These are phyloP conservation scores for Ampelocalamus luodianensis DNA, from an alignment of 176 grass and related monocot genomes.

Conservation along the genomic window DNA sequence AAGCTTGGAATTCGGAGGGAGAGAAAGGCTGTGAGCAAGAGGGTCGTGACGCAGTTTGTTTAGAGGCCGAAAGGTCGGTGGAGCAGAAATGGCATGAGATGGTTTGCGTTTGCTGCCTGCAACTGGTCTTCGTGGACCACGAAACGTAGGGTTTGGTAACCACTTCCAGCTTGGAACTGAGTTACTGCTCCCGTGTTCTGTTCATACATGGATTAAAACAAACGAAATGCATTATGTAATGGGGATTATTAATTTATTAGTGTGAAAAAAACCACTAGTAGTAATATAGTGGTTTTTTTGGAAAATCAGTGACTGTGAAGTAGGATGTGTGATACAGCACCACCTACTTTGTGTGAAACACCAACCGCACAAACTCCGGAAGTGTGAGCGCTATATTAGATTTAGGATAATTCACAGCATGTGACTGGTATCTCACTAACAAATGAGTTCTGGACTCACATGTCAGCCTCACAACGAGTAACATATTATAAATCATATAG, in stretches of 20 bases:
- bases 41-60: background rate
- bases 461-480: too few species aligned
- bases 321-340: too few species aligned
- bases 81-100: constrained; percentile 35
- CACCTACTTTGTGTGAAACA: constrained; percentile 35
- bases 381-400: constrained; percentile 1
- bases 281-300: background rate
- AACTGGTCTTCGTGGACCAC: background rate
- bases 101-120: background rate
- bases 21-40: background rate
- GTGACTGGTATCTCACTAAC: too few species aligned
- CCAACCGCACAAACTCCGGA: background rate
- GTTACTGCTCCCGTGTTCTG: background rate
- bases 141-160: background rate
- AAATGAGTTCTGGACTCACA: too few species aligned
- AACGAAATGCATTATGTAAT: background rate
- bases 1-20: constrained; percentile 16
- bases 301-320: background rate
- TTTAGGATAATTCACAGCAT: background rate
- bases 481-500: too few species aligned
- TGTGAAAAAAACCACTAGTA: background rate
- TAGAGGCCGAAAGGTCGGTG: background rate
- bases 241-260: background rate
- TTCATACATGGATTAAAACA: background rate
- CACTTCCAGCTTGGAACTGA: background rate